Conservation (phyloP, 768 basidiomycete species). For the Suillus subaureus region DNA sequence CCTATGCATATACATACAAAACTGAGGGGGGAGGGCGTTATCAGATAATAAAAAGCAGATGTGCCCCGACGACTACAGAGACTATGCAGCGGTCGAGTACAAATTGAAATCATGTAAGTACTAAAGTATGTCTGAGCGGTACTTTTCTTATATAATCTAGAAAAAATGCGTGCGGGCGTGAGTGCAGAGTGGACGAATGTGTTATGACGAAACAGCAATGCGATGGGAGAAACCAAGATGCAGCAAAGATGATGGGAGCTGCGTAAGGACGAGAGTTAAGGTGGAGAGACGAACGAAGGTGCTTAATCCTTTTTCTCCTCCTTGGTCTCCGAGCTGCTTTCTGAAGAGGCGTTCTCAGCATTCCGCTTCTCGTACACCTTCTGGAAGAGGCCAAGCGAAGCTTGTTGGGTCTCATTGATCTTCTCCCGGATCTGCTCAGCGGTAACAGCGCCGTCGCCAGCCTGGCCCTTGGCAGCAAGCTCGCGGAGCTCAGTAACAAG, state of each 20-base stretch:
- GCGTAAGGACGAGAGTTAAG: neutral
- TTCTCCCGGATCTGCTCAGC: slow-evolving; percentile 90
- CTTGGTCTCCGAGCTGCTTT: slow-evolving; percentile 46
- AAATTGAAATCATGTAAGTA: slow-evolving; percentile 7
- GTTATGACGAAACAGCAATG: slow-evolving; percentile 7
- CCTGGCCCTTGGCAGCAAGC: slow-evolving; percentile 86
- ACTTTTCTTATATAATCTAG: slow-evolving; percentile 33
- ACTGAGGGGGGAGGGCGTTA: slow-evolving; percentile 6
- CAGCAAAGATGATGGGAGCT: neutral
- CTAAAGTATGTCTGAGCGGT: slow-evolving; percentile 18
- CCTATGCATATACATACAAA: neutral
- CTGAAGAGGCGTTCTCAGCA: slow-evolving; percentile 58
- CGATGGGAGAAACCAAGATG: neutral
- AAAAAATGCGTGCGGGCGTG: slow-evolving; percentile 26
- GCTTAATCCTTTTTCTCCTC: slow-evolving; percentile 86
- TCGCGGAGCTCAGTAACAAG: slow-evolving; percentile 88
- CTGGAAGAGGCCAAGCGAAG: slow-evolving; percentile 95
- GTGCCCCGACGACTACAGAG: neutral
- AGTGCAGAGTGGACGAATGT: slow-evolving; percentile 13
- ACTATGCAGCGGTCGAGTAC: neutral
- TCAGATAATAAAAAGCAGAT: slow-evolving; percentile 6
- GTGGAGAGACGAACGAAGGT: slow-evolving; percentile 5
- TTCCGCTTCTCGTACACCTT: slow-evolving; percentile 95
- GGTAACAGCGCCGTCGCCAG: slow-evolving; percentile 77
- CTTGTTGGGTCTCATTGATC: slow-evolving; percentile 92